phyloP scores from a whole-genome alignment of 257 asterid species.

The Fraxinus excelsior region DNA sequence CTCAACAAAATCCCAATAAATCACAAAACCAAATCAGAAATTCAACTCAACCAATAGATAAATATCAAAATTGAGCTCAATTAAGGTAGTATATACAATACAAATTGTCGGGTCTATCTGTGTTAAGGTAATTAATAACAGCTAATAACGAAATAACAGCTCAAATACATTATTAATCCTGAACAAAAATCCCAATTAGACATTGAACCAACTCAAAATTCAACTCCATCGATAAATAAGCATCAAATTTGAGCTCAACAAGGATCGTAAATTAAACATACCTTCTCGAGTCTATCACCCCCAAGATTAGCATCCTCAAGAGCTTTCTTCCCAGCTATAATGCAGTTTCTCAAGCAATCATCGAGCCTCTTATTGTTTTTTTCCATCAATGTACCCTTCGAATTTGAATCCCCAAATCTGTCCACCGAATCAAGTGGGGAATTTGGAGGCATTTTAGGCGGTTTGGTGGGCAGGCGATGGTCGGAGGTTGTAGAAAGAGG shows the following conservation, averaged over 20 bases:
- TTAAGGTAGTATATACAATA: not conserved
- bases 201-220: not conserved
- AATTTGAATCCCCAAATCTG: constrained; percentile 56
- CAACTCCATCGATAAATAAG: not conserved
- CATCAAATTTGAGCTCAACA: not conserved
- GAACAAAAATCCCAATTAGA: not conserved
- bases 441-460: constrained; percentile 60
- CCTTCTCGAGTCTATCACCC: constrained; percentile 39
- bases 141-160: not conserved
- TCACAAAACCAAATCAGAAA: not conserved
- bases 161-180: not conserved
- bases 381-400: constrained; percentile 60
- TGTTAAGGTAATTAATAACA: not conserved
- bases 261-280: not conserved
- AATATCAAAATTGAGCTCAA: not conserved
- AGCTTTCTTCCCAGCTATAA: constrained; percentile 60
- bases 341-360: constrained; percentile 54
- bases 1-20: not conserved
- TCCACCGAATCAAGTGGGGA: constrained; percentile 60
- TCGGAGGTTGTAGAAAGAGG: too few relatives aligned
- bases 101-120: not conserved
- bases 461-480: too few relatives aligned
- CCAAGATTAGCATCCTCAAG: constrained; percentile 56
- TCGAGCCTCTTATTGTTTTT: constrained; percentile 59
- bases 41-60: not conserved